These are phyloP conservation scores for Fusarium marasasianum DNA, from an alignment of 2,329 filamentous ascomycete species.

Conservation along the genomic window DNA sequence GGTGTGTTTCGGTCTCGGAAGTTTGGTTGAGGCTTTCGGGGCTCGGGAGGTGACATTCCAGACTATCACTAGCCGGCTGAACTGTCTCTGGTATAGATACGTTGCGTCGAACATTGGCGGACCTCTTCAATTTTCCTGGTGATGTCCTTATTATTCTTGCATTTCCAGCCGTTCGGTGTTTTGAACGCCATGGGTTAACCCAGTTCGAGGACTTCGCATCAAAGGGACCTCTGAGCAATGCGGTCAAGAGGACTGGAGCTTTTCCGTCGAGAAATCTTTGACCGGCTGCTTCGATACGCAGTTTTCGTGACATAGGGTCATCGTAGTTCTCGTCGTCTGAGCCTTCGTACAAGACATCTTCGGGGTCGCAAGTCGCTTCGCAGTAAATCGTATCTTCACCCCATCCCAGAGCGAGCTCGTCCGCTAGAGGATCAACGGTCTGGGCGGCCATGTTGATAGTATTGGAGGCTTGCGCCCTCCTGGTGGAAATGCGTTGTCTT, in stretches of 20 bases:
- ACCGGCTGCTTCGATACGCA: conserved; percentile 68
- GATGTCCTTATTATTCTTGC: conserved; percentile 22
- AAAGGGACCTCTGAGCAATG: conserved; percentile 70
- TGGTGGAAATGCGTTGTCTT: conserved; percentile 4
- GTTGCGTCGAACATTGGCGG: conserved; percentile 21
- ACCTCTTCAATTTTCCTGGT: conserved; percentile 24
- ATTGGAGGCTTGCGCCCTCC: conserved; percentile 21
- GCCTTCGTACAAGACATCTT: conserved; percentile 64
- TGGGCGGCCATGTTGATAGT: conserved; percentile 24
- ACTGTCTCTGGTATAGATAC: conserved; percentile 29
- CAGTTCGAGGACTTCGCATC: conserved; percentile 45
- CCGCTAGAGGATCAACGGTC: conserved; percentile 11
- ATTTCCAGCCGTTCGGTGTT: conserved; percentile 33
- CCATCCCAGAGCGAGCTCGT: conserved; percentile 35
- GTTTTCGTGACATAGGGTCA: conserved; percentile 55
- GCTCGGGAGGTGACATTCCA: conserved; percentile 55
- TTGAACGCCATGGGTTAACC: conserved; percentile 49
- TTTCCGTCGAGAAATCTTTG: conserved; percentile 66
- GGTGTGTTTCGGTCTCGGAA: conserved; percentile 40
- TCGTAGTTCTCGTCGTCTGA: conserved; percentile 67
- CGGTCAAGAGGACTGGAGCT: conserved; percentile 66
- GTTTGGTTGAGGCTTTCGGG: conserved; percentile 52
- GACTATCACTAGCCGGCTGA: conserved; percentile 22
- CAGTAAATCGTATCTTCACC: conserved; percentile 56
- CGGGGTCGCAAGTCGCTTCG: conserved; percentile 51